Conservation (phyloP, 2,329 filamentous ascomycete species). For the Alternaria brassicicola region DNA sequence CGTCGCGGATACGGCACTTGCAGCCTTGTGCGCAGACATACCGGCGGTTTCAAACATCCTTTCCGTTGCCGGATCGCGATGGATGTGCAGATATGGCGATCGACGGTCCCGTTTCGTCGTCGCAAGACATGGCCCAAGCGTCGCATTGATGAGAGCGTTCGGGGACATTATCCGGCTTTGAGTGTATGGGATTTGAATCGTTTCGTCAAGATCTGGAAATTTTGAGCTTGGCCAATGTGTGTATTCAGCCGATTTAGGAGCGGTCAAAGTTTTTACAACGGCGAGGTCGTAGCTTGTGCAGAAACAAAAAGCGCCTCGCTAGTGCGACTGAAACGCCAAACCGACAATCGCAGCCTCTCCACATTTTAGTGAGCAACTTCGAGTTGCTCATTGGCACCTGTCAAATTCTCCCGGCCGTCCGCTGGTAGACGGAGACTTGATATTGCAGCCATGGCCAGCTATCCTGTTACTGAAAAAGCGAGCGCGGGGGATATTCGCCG, state of each 20-base stretch:
- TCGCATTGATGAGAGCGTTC: conserved; percentile 5
- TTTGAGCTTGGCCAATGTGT: not conserved
- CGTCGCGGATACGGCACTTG: not conserved
- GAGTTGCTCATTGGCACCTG: not conserved
- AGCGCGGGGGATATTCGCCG: conserved; percentile 4
- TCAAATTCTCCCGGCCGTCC: not conserved
- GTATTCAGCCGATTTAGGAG: not conserved
- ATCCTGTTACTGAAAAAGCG: not conserved
- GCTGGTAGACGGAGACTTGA: not conserved
- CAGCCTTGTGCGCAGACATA: not conserved
- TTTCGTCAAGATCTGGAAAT: not conserved
- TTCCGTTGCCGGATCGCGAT: conserved; percentile 4
- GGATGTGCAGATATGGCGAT: not conserved
- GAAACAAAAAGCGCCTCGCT: conserved; percentile 5
- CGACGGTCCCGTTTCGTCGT: not conserved
- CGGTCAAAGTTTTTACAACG: not conserved
- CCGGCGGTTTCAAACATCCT: not conserved
- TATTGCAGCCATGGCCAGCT: not conserved
- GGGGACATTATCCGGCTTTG: not conserved
- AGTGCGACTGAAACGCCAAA: not conserved
- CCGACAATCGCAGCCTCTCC: not conserved
- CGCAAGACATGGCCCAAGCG: not conserved
- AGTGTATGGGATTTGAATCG: not conserved
- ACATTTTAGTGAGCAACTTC: not conserved
- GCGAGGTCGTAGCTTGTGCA: not conserved